These are phyloP conservation scores for Taphrina pruni DNA, from an alignment of 1,139 yeast species.

Conservation along the genomic window DNA sequence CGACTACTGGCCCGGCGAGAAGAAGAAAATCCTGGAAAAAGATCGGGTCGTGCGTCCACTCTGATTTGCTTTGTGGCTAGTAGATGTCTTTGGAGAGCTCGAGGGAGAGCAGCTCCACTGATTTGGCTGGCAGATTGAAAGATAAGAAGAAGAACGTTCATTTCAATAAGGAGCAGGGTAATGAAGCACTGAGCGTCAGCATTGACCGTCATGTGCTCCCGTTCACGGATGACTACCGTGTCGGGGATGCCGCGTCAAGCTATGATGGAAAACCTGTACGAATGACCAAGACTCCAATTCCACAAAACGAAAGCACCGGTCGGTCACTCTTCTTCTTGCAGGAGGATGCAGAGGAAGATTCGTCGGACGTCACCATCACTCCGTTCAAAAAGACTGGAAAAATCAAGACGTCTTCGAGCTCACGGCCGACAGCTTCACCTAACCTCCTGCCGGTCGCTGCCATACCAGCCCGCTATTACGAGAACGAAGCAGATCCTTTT, in stretches of 20 bases:
- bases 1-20: too few relatives aligned
- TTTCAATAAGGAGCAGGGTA: slow-evolving; percentile 19
- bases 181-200: slow-evolving; percentile 3
- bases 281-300: neutral
- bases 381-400: slow-evolving; percentile 40
- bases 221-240: neutral
- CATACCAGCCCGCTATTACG: neutral
- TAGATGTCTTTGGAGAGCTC: slow-evolving; percentile 26
- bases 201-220: neutral
- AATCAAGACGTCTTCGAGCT: neutral
- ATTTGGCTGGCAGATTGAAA: slow-evolving; percentile 6
- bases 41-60: too few relatives aligned
- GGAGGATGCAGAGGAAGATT: slow-evolving; percentile 31
- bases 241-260: neutral
- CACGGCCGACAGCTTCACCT: slow-evolving; percentile 8
- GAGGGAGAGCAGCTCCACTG: slow-evolving; percentile 28
- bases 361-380: slow-evolving; percentile 10
- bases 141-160: slow-evolving; percentile 29
- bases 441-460: slow-evolving; percentile 3
- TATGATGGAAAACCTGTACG: neutral
- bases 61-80: neutral
- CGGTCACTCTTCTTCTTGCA: slow-evolving; percentile 24
- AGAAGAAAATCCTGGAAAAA: too few relatives aligned
- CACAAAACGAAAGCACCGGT: neutral
- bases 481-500: slow-evolving; percentile 10